phyloP scores from a whole-genome alignment of 78 protist genomes.

The Guillardia theta region DNA sequence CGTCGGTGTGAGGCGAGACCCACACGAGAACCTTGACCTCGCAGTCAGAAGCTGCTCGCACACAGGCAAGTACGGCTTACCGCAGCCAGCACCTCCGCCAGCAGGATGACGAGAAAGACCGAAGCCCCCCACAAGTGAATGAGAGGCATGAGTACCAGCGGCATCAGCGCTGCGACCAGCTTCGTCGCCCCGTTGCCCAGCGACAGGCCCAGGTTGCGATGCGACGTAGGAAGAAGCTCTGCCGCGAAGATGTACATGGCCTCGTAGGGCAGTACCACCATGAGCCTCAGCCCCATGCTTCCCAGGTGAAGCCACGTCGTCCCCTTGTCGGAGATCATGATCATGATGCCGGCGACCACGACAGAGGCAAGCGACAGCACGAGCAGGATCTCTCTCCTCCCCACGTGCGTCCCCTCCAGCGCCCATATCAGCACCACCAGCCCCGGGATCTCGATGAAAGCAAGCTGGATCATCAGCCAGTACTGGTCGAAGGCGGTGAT shows the following conservation, averaged over 20 bases:
- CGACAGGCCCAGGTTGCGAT: background rate
- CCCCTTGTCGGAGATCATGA: background rate
- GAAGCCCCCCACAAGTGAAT: too few relatives aligned
- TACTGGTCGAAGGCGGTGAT: background rate
- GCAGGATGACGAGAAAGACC: too few relatives aligned
- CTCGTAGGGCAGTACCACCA: background rate
- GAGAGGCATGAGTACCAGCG: background rate
- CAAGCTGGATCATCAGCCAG: background rate
- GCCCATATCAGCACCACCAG: too few relatives aligned
- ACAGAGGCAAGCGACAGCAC: background rate
- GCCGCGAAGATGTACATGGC: background rate
- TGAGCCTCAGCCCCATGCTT: background rate
- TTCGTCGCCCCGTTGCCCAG: background rate
- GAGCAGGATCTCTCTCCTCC: too few relatives aligned
- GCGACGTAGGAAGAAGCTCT: background rate
- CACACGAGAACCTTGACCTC: too few relatives aligned
- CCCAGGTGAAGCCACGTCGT: background rate
- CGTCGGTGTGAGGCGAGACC: too few relatives aligned
- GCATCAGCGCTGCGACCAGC: background rate
- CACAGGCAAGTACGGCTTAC: too few relatives aligned
- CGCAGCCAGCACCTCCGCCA: too few relatives aligned
- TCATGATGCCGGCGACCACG: too few relatives aligned
- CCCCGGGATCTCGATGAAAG: background rate
- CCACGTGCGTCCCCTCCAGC: too few relatives aligned
- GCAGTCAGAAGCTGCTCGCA: too few relatives aligned